Percentiles rank a stretch among this genome's conserved stretches.
These are phyloP conservation scores for Saccharomycopsis malanga DNA, from an alignment of 805 yeast species.

Conservation along the genomic window DNA sequence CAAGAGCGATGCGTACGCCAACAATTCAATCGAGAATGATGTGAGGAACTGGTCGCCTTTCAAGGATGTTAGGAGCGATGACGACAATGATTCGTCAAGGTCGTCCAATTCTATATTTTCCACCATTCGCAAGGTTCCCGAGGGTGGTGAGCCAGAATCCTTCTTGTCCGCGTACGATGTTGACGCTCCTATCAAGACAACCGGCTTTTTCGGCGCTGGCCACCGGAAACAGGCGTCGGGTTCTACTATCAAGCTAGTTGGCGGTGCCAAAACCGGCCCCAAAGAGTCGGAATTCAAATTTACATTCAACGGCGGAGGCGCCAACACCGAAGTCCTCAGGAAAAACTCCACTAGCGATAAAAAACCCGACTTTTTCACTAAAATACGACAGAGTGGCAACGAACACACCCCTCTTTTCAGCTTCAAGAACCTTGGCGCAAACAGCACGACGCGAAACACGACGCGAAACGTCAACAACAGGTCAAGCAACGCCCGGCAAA, in stretches of 20 bases:
- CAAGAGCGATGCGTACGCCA: conserved; percentile 4
- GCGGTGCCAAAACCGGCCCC: background rate
- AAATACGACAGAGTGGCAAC: background rate
- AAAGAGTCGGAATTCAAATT: conserved; percentile 17
- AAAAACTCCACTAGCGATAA: too few species aligned
- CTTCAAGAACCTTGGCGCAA: conserved; percentile 3
- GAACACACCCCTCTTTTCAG: conserved; percentile 3
- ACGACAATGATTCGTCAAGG: conserved; percentile 5
- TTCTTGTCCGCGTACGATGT: background rate
- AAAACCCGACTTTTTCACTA: background rate
- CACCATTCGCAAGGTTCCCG: conserved; percentile 13
- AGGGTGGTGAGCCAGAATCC: background rate
- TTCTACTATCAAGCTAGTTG: conserved; percentile 18
- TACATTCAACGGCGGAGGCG: conserved; percentile 1
- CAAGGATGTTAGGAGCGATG: conserved; percentile 6
- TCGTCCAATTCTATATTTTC: conserved; percentile 15
- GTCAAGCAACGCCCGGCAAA: conserved; percentile 31
- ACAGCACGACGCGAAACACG: background rate
- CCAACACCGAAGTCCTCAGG: background rate
- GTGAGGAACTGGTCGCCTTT: conserved; percentile 21
- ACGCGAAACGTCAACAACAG: conserved; percentile 1
- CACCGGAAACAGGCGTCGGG: conserved; percentile 8
- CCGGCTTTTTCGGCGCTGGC: background rate
- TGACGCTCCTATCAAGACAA: background rate
- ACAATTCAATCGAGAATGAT: conserved; percentile 12